Conservation (phyloP, 495 filamentous ascomycete genomes). For the Talaromyces trachyspermus region DNA sequence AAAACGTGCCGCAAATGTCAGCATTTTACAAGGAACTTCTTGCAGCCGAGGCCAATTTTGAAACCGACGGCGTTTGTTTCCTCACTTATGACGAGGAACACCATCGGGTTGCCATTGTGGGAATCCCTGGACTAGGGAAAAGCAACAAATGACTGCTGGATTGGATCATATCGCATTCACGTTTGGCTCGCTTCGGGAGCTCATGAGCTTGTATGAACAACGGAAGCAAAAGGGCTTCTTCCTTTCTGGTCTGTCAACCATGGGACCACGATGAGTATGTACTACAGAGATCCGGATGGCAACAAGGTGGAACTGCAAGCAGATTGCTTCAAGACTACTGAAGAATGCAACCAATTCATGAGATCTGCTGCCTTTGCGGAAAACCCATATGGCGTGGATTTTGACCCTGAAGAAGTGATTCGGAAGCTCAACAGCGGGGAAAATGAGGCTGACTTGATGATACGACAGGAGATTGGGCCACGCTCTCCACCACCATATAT, state of each 20-base stretch:
- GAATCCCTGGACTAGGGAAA: slow-evolving; percentile 1
- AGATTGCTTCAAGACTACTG: slow-evolving; percentile 27
- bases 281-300: slow-evolving; percentile 42
- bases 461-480: background rate
- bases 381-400: background rate
- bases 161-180: slow-evolving; percentile 1
- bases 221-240: slow-evolving; percentile 24
- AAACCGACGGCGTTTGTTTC: slow-evolving; percentile 14
- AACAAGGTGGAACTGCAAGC: slow-evolving; percentile 41
- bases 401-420: slow-evolving; percentile 1
- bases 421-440: background rate
- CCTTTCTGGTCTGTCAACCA: slow-evolving; percentile 38
- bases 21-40: background rate
- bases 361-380: background rate
- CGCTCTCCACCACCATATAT: background rate
- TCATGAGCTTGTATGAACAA: slow-evolving; percentile 6
- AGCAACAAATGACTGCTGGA: background rate
- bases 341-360: background rate
- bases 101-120: slow-evolving; percentile 36
- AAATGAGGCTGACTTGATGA: background rate
- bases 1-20: background rate
- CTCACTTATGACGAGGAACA: slow-evolving; percentile 39
- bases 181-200: background rate
- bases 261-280: slow-evolving; percentile 34
- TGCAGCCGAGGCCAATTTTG: background rate